Base-by-base conservation (phyloP, 2,329 filamentous ascomycete species). In the Sclerotinia glacialis region DNA sequence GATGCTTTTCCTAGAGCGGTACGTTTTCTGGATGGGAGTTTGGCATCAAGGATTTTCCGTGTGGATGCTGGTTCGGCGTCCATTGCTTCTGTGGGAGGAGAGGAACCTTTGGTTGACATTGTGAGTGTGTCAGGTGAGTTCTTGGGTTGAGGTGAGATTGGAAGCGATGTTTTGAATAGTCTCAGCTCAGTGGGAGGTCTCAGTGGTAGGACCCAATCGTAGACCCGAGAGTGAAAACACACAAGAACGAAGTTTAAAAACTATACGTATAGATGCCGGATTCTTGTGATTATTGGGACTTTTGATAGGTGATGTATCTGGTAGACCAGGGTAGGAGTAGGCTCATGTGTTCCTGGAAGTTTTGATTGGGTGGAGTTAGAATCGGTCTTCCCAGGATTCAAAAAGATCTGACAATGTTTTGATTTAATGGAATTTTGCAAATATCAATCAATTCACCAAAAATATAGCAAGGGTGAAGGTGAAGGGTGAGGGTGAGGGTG, bases 61-160 rank as follows among this genome's bases (percentile, higher is more conserved):
- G 42, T 31, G n/a, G 34, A 11, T 16, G 63, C 37, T n/a, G 53
- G 31, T 60, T 60, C 44, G 12, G 44, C 31, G 3, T 60, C 53
- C 53, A 46, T 49, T n/a, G 44, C n/a, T 44, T 65, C 53, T 46
- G 53, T 49, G 63, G 47, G 42, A 47, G 31, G 21, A 4, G 63
- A 59, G 11, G 63, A n/a, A 18, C 23, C 44, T 59, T 59, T 52
- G 23, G 9, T 50, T 44, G 63, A 60, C 63, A 65, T 65, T 18
- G 44, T 60, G 63, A 44, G 5, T 31, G 31, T 37, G 31, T 49
- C 58, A 61, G 58, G 44, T 60, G 58, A 60, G 44, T 12, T 23
- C 16, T 37, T 37, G 21, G 44, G 8, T 23, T 37, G 28, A 60
- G 58, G 14, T 37, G 18, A 54, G 52, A 37, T 55, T 60, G 42